phyloP scores from a whole-genome alignment of 257 asterid species.

The Solanum chilense region DNA sequence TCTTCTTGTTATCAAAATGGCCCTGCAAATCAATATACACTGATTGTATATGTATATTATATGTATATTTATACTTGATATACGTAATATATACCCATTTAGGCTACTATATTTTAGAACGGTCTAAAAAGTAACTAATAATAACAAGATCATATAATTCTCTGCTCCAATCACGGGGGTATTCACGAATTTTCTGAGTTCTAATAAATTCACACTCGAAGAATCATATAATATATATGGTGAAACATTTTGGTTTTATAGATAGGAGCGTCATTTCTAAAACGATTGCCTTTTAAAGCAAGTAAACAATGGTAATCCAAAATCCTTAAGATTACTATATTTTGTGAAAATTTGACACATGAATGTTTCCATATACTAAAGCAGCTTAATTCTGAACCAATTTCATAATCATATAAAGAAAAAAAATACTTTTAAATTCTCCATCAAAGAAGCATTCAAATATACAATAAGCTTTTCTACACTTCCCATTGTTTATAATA shows the following conservation, averaged over 20 bases:
- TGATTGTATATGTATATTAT: neutral
- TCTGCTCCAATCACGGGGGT: neutral
- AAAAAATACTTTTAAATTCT: neutral
- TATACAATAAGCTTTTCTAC: neutral
- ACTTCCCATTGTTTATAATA: neutral
- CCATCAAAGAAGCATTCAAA: neutral
- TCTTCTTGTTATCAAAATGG: neutral
- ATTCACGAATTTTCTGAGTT: accelerated
- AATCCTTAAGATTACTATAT: neutral
- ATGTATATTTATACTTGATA: neutral
- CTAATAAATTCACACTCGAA: neutral
- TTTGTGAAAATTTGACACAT: neutral
- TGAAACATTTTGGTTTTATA: neutral
- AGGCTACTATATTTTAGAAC: neutral
- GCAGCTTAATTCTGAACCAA: neutral
- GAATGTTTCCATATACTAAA: neutral
- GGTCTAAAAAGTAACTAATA: neutral
- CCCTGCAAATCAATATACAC: neutral
- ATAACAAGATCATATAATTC: neutral
- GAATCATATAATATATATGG: neutral
- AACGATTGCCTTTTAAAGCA: neutral
- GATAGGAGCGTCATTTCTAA: neutral
- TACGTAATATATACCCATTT: neutral
- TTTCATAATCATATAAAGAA: neutral
- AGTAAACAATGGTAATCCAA: neutral